Conservation (phyloP, 352 stramenopile genomes). For the Pythium utonaiense region DNA sequence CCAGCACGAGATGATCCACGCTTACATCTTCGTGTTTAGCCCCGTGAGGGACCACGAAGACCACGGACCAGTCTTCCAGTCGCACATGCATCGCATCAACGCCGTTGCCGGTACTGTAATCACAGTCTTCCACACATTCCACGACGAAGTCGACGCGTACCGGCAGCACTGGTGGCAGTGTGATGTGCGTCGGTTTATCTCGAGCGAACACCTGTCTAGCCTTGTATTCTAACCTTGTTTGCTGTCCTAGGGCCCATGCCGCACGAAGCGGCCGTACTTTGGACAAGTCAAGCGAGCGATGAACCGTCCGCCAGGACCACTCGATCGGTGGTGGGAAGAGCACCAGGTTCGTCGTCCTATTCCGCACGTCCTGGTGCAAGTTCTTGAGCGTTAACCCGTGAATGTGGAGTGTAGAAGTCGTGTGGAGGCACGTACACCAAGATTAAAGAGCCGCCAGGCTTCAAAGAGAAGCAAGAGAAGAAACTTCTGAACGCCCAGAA, state of each 20-base stretch:
- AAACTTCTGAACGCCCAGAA: slow-evolving; percentile 12
- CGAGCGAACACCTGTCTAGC: background rate
- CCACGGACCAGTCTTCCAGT: slow-evolving; percentile 80
- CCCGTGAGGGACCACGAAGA: slow-evolving; percentile 79
- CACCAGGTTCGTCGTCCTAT: slow-evolving; percentile 50
- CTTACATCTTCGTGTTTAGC: slow-evolving; percentile 82
- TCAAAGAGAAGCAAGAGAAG: slow-evolving; percentile 42
- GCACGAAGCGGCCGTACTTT: slow-evolving; percentile 60
- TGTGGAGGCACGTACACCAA: slow-evolving; percentile 74
- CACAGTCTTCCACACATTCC: slow-evolving; percentile 88
- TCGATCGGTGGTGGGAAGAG: slow-evolving; percentile 70
- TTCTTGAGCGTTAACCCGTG: no score
- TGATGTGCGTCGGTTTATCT: slow-evolving; percentile 35
- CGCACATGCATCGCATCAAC: slow-evolving; percentile 82
- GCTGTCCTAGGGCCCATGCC: slow-evolving; percentile 53
- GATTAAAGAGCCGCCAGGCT: slow-evolving; percentile 62
- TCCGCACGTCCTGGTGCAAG: no score
- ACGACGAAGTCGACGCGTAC: slow-evolving; percentile 87
- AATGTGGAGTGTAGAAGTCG: slow-evolving; percentile 33
- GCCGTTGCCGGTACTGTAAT: slow-evolving; percentile 58
- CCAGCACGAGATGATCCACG: slow-evolving; percentile 92
- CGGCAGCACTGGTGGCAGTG: slow-evolving; percentile 86
- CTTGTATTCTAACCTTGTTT: background rate
- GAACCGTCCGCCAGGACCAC: slow-evolving; percentile 76
- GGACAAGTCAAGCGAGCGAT: slow-evolving; percentile 84